A percentile compares a stretch with the other conserved stretches of the same genome.
phyloP scores from a whole-genome alignment of 208 protist genomes.

The Trypanosomatidae sp. region DNA sequence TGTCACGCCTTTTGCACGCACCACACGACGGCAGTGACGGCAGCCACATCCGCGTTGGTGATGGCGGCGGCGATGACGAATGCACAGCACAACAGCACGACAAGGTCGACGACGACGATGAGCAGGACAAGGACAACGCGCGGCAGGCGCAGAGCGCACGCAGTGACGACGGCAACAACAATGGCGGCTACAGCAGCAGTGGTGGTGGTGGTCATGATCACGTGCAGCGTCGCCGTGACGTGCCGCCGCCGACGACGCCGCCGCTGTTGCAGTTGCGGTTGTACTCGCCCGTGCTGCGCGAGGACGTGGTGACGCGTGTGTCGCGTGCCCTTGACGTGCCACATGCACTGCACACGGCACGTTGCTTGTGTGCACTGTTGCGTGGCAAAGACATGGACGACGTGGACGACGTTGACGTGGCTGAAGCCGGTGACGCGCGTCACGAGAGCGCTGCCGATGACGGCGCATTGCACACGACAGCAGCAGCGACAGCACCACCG shows the following conservation, averaged over 20 bases:
- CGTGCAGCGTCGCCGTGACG: conserved; percentile 17
- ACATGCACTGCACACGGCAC: not conserved
- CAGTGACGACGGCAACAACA: not conserved
- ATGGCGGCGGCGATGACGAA: too few species aligned
- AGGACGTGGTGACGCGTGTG: conserved; percentile 10
- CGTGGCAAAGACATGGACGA: not conserved
- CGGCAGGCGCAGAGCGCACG: too few species aligned
- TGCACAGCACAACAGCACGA: too few species aligned
- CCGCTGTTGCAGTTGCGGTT: conserved; percentile 19
- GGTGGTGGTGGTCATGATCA: not conserved
- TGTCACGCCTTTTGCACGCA: too few species aligned
- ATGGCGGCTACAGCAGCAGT: not conserved
- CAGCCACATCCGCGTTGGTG: too few species aligned
- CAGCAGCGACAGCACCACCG: too few species aligned
- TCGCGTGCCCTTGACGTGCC: conserved; percentile 12
- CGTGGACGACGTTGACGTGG: not conserved
- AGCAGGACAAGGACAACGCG: too few species aligned
- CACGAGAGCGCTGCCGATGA: not conserved
- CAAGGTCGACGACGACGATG: too few species aligned
- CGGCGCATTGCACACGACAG: not conserved
- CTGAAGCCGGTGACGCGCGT: conserved; percentile 3
- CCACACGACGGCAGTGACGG: too few species aligned
- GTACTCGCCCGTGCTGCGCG: conserved; percentile 9
- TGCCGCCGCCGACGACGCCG: conserved; percentile 18
- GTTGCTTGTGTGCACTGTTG: not conserved